A percentile compares a stretch with the other conserved stretches of the same genome.
These are phyloP conservation scores for Trifolium fragiferum DNA, from an alignment of 306 rosid genomes.

Conservation along the genomic window DNA sequence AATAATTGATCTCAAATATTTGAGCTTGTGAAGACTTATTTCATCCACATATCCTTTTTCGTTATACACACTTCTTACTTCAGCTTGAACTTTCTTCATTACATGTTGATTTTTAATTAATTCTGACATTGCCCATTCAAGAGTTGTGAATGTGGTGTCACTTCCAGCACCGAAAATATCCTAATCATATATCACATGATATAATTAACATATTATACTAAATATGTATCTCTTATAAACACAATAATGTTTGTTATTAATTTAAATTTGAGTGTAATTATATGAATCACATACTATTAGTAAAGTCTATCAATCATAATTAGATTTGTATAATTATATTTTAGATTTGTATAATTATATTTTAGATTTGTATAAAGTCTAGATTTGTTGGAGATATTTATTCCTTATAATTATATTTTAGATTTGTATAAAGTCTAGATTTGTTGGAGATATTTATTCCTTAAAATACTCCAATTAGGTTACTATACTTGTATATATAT, in stretches of 20 bases:
- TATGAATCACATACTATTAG: too few species aligned
- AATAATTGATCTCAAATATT: conserved; percentile 33
- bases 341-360: too few species aligned
- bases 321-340: too few species aligned
- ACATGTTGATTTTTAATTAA: conserved; percentile 40
- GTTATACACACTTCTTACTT: conserved; percentile 40
- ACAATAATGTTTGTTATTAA: neutral
- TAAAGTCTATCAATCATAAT: too few species aligned
- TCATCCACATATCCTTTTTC: conserved; percentile 37
- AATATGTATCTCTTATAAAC: neutral
- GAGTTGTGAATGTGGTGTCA: conserved; percentile 31
- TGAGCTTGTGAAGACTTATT: conserved; percentile 29
- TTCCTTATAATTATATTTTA: too few species aligned
- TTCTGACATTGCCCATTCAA: conserved; percentile 54
- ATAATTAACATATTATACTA: neutral
- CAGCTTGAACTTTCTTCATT: conserved; percentile 43
- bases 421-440: too few species aligned
- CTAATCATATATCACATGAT: conserved; percentile 17
- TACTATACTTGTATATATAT: too few species aligned
- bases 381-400: too few species aligned
- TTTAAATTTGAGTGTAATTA: too few species aligned
- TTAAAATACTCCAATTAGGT: too few species aligned
- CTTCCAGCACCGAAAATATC: conserved; percentile 50
- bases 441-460: too few species aligned
- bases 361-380: too few species aligned